These are phyloP conservation scores for Dactylonectria estremocensis DNA, from an alignment of 2,329 filamentous ascomycete genomes.

Conservation along the genomic window DNA sequence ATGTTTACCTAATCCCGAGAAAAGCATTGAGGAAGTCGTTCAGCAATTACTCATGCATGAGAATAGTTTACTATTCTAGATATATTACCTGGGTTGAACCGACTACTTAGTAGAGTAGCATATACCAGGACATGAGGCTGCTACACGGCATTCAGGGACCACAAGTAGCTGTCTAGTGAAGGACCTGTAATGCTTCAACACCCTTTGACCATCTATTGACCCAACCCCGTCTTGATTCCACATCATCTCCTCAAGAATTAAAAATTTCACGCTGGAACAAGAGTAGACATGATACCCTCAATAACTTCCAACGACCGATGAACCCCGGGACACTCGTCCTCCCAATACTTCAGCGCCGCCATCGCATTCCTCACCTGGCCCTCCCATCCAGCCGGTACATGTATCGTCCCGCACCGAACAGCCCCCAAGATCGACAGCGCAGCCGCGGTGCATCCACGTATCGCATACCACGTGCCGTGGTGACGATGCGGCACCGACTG, in stretches of 20 bases:
- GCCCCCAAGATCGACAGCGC: conserved; percentile 19
- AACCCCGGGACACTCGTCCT: conserved; percentile 19
- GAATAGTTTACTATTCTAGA: too few species aligned
- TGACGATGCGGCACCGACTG: conserved; percentile 39
- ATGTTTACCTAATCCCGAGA: too few species aligned
- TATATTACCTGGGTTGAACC: too few species aligned
- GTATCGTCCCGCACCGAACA: conserved; percentile 3
- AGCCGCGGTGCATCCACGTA: conserved; percentile 29
- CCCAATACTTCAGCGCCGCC: conserved; percentile 15
- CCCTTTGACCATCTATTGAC: too few species aligned
- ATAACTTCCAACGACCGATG: conserved; percentile 13
- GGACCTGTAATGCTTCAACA: too few species aligned
- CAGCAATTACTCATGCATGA: too few species aligned
- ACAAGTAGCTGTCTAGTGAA: too few species aligned
- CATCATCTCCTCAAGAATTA: neutral
- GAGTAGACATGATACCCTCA: conserved; percentile 9
- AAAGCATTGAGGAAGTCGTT: too few species aligned
- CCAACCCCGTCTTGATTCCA: too few species aligned
- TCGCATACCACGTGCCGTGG: conserved; percentile 46
- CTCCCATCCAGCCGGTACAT: conserved; percentile 10
- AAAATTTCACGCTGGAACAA: neutral
- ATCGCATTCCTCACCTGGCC: neutral
- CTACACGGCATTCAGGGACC: too few species aligned
- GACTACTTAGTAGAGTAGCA: too few species aligned
- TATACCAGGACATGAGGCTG: too few species aligned